Percentiles rank a stretch among this genome's conserved stretches.
phyloP scores from a whole-genome alignment of 345 rosid genomes.

The Arabis hirsuta region DNA sequence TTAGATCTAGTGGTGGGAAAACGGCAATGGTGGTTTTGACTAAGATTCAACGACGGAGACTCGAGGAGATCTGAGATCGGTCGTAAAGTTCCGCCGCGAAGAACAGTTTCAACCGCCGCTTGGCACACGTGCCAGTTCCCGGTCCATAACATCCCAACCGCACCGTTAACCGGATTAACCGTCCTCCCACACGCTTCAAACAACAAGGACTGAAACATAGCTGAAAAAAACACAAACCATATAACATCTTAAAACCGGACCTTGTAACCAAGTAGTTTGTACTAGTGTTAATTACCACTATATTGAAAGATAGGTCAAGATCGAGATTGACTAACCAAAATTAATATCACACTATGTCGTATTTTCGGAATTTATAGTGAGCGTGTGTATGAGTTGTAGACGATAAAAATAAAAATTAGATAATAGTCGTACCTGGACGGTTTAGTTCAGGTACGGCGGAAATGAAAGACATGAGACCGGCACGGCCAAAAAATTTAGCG shows the following conservation, averaged over 20 bases:
- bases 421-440: constrained; percentile 63
- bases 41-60: constrained; percentile 43
- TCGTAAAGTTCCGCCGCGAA: constrained; percentile 56
- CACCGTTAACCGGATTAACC: constrained; percentile 68
- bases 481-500: constrained; percentile 98
- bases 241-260: too few species aligned
- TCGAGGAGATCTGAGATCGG: constrained; percentile 44
- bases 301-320: too few species aligned
- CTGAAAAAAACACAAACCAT: constrained; percentile 42
- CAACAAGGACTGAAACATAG: constrained; percentile 68
- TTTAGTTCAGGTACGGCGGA: constrained; percentile 83
- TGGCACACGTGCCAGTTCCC: constrained; percentile 71
- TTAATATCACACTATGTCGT: too few species aligned
- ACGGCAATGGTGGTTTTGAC: constrained; percentile 41
- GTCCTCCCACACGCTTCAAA: constrained; percentile 72
- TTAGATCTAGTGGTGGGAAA: constrained; percentile 67
- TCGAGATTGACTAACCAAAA: too few species aligned
- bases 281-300: neutral
- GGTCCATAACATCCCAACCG: constrained; percentile 66
- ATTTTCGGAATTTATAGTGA: too few species aligned
- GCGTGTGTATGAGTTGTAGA: too few species aligned
- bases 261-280: neutral
- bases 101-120: constrained; percentile 60
- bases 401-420: neutral
- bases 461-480: constrained; percentile 95